Evolutionary conservation across 2,329 filamentous ascomycete species (phyloP), one percentile per base, ranked within the genome.

Genomic region (Trichoderma koningiopsis): DNA sequence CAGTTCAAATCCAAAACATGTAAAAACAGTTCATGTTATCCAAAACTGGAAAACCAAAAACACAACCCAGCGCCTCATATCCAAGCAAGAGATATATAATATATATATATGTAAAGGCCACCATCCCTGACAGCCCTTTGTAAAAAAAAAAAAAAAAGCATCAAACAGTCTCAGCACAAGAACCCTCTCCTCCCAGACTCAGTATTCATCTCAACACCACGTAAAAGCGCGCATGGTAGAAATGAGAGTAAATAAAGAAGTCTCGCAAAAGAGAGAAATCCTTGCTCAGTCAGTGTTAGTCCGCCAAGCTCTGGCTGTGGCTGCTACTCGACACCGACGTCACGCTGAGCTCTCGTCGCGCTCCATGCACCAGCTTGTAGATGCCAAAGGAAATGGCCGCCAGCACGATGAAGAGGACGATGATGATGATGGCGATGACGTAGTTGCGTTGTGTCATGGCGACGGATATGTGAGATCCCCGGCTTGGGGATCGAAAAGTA

Each of bases 401-500:
- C 59, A 91, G 84, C 60, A 90, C 80, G 75, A 88, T 77, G 81
- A 91, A 90, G 73, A 91, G 84, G 68, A 91, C 78, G 78, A 91
- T 90, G 79, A 91, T 86, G 77, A 91, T 90, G 78, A 91, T 83
- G 74, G 88, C 88, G 78, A 91, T 90, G 75, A 87, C 86, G 79
- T 90, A 85, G 85, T 91, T 91, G 81, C 85, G 81, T 78, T 90
- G 87, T 74, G 85, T 82, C 85, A 87, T 89, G 73, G 73, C 82
- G 77, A 78, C 77, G 76, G 78, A 72, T 47, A 49, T 13, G 33
- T 13, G 69, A 47, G 47, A 24, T 24, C 47, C 47, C 47, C n/a
- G n/a, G 19, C 11, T 5, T 49, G 47, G 47, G 47, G 47, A 49
- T 24, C 40, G 40, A 43, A 19, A 43, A 19, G 19, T 4, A 1